Conservation (phyloP, 1,284 basidiomycete genomes). For the Ustilago sp. region DNA sequence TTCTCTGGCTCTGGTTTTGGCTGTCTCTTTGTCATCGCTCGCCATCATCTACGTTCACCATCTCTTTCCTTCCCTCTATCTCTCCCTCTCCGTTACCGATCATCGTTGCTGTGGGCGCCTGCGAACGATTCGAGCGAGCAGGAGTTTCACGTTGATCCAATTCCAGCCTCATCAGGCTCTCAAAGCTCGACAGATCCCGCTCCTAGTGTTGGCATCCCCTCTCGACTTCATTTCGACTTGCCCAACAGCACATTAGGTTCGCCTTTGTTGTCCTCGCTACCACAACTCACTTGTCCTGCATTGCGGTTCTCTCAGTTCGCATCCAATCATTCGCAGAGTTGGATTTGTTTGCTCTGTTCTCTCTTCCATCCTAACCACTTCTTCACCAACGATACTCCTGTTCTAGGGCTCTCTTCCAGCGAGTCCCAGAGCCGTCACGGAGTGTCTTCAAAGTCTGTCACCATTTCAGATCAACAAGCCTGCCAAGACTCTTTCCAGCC, state of each 20-base stretch:
- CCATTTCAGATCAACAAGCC: slow-evolving; percentile 35
- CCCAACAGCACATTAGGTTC: neutral
- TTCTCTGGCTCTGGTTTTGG: neutral
- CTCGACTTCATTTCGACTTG: neutral
- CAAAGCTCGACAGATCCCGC: neutral
- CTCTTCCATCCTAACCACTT: neutral
- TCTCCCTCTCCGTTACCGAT: neutral
- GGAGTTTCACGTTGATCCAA: neutral
- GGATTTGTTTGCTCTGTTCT: neutral
- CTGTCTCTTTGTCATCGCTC: neutral
- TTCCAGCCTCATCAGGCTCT: neutral
- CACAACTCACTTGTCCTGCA: neutral
- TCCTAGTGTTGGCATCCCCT: neutral
- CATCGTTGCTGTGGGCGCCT: slow-evolving; percentile 18
- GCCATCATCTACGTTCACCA: slow-evolving; percentile 10
- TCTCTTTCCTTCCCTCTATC: neutral
- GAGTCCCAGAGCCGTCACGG: slow-evolving; percentile 30
- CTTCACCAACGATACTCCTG: slow-evolving; percentile 30
- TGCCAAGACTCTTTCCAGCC: slow-evolving; percentile 26
- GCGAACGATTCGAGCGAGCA: slow-evolving; percentile 24
- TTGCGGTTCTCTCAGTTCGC: neutral
- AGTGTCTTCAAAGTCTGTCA: slow-evolving; percentile 37
- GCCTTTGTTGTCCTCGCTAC: neutral
- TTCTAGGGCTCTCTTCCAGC: slow-evolving; percentile 29
- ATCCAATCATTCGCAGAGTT: neutral